These are phyloP conservation scores for Dentipellis sp. DNA, from an alignment of 768 basidiomycete genomes.

Conservation along the genomic window DNA sequence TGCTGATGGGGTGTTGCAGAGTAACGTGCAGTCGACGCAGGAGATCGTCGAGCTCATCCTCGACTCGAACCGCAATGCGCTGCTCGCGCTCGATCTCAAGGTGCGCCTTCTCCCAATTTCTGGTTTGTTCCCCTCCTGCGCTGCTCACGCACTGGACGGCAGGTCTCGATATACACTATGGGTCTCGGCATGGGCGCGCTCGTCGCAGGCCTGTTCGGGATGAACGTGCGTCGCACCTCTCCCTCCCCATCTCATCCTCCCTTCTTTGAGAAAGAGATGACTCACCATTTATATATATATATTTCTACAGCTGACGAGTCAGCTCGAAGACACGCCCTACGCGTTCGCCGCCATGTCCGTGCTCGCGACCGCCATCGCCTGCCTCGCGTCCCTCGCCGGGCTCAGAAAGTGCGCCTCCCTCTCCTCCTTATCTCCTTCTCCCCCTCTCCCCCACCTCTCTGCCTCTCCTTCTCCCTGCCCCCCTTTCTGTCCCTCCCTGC, in stretches of 20 bases:
- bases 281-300: conserved; percentile 8
- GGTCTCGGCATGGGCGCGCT: conserved; percentile 88
- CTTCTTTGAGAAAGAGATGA: not conserved
- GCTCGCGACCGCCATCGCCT: conserved; percentile 46
- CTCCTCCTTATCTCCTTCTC: not conserved
- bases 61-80: conserved; percentile 89
- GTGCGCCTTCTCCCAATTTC: conserved; percentile 28
- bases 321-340: conserved; percentile 62
- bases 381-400: conserved; percentile 56
- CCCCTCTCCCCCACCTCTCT: too few species aligned
- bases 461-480: too few species aligned
- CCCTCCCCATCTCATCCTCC: not conserved
- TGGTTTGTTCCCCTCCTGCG: not conserved
- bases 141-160: not conserved
- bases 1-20: conserved; percentile 31
- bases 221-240: conserved; percentile 65
- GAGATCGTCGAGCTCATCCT: conserved; percentile 96
- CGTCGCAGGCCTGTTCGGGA: conserved; percentile 87
- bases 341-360: conserved; percentile 66
- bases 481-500: too few species aligned
- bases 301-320: conserved; percentile 51
- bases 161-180: conserved; percentile 93
- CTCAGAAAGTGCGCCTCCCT: conserved; percentile 39
- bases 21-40: conserved; percentile 93
- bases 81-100: conserved; percentile 87